Evolutionary conservation across 1,284 basidiomycete species (phyloP), one percentile per base, ranked within the genome.

Genomic region (Malassezia globosa): DNA sequence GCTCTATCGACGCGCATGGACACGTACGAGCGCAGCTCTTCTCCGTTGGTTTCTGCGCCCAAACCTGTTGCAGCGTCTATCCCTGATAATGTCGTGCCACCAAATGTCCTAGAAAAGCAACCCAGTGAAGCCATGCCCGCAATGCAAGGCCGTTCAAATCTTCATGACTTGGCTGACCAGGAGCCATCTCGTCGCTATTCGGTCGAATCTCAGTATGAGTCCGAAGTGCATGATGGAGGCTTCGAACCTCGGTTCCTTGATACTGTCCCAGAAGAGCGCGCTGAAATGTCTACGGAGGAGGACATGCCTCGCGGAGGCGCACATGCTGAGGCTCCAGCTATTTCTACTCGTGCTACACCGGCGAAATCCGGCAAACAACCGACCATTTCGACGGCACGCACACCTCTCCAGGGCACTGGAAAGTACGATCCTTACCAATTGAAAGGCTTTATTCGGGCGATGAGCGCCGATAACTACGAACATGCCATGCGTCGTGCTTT

Each of bases 241-340:
- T 31, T 31, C 16, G 29, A 31, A 31, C 29, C 29, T 3, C 29
- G 29, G 11, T 31, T 31, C 29, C 29, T 51, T 37, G 42, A 51
- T 11, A 51, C 48, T 13, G 48, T 51, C 4, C 42, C 48, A 13
- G 48, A 50, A 25, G 42, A 37, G 37, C 34, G 38, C 22, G 43
- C 41, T 31, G 48, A 44, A n/a, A 13, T 14, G 1, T 10, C 34
- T 16, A 35, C 33, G 11, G 33, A 35, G 7, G 5, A 6, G 8
- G 19, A 14, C 3, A 26, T 21, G 27, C 34, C 41, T 8, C 35
- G 27, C 7, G 26, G n/a, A 16, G 25, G 42, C n/a, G 21, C 21
- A 25, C 14, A 6, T 16, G 37, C 11, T 22, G 21, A n/a, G 31
- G 54, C 36, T 46, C 8, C 25, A 43, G 37, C 50, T 54, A 18